phyloP scores from a whole-genome alignment of 768 basidiomycete species.

The Mycena rosella region DNA sequence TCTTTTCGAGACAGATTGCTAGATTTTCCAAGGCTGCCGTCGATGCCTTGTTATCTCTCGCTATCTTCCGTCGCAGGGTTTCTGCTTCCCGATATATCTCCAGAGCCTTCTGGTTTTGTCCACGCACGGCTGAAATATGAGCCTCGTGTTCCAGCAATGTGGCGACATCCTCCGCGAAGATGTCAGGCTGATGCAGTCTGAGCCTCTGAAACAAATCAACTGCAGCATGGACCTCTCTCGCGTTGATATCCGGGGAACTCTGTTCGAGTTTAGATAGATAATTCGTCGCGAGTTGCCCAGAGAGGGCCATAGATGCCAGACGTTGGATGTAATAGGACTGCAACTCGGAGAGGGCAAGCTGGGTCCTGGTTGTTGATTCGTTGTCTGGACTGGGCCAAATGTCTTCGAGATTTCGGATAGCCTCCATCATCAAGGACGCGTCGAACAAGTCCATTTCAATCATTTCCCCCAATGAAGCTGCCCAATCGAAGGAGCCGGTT shows the following conservation, averaged over 20 bases:
- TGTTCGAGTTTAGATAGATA: background rate
- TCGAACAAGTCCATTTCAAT: slow-evolving; percentile 20
- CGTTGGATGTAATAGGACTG: background rate
- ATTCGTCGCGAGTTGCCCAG: slow-evolving; percentile 3
- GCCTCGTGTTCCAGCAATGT: slow-evolving; percentile 1
- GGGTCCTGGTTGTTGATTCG: too few species aligned
- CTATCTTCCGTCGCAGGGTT: background rate
- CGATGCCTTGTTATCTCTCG: background rate
- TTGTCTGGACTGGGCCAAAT: too few species aligned
- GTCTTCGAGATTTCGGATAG: background rate
- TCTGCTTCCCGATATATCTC: background rate
- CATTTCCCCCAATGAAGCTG: background rate
- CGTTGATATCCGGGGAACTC: background rate
- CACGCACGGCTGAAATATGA: background rate
- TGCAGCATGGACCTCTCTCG: background rate
- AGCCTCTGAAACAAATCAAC: background rate
- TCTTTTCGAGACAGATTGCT: background rate
- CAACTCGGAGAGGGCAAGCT: too few species aligned
- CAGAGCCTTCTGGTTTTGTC: background rate
- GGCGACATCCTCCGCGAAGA: slow-evolving; percentile 10
- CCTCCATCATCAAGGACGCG: slow-evolving; percentile 2
- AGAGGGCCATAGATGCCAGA: slow-evolving; percentile 10
- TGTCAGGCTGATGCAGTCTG: background rate
- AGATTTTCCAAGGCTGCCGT: background rate
- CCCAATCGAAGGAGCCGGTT: background rate